A percentile compares a stretch with the other conserved stretches of the same genome.
Conservation (phyloP, 345 rosid species). For the Erysimum cheiranthoides region DNA sequence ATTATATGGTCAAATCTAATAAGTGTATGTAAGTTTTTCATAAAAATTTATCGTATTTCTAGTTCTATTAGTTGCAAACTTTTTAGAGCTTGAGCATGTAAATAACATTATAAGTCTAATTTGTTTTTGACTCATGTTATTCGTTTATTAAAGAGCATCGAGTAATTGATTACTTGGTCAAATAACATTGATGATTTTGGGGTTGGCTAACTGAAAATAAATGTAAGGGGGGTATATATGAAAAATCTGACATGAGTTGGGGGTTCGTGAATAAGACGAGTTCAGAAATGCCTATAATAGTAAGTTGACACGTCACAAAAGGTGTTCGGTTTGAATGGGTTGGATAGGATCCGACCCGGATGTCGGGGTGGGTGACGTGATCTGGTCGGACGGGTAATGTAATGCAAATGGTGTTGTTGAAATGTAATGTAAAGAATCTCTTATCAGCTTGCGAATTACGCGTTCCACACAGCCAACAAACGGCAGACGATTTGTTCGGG, state of each 20-base stretch:
- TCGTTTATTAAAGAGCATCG: not conserved
- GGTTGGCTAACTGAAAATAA: not conserved
- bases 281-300: not conserved
- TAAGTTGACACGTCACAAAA: slow-evolving; percentile 3
- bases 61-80: not conserved
- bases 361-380: slow-evolving; percentile 44
- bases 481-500: slow-evolving; percentile 28
- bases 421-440: slow-evolving; percentile 50
- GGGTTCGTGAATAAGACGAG: slow-evolving; percentile 15
- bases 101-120: too few relatives aligned
- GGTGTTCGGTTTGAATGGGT: slow-evolving; percentile 9
- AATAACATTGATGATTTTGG: slow-evolving; percentile 5
- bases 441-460: slow-evolving; percentile 37
- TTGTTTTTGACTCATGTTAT: not conserved
- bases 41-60: not conserved
- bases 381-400: slow-evolving; percentile 44
- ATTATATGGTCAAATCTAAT: not conserved
- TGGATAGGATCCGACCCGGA: slow-evolving; percentile 42
- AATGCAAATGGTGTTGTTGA: slow-evolving; percentile 35
- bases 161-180: slow-evolving; percentile 17
- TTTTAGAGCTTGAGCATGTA: too few relatives aligned
- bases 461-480: slow-evolving; percentile 41
- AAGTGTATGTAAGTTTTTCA: not conserved
- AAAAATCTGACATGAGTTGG: not conserved
- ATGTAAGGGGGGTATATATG: slow-evolving; percentile 12